Conservation (phyloP, 148 eudicot genomes). For the Camellia granthamiana region DNA sequence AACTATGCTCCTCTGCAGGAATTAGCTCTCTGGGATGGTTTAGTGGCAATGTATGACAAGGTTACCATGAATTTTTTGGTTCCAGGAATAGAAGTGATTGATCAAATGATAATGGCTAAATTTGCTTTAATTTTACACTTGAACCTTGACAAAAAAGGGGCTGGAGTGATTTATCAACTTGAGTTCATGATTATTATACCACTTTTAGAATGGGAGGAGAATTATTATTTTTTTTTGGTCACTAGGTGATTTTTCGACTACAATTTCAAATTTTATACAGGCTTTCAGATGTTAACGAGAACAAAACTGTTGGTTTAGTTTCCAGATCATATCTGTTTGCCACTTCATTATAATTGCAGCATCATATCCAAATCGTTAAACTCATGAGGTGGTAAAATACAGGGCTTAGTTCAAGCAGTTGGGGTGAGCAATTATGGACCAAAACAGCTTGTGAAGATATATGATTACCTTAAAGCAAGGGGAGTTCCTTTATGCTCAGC, state of each 20-base stretch:
- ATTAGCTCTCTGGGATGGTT: constrained; percentile 95
- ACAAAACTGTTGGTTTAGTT: neutral
- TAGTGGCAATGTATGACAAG: constrained; percentile 98
- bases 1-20: constrained; percentile 94
- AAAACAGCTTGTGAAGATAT: constrained; percentile 79
- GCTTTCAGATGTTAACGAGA: neutral
- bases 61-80: constrained; percentile 36
- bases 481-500: constrained; percentile 92
- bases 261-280: neutral
- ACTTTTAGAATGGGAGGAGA: neutral
- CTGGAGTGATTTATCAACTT: neutral
- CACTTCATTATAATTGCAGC: constrained; percentile 5
- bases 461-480: constrained; percentile 66
- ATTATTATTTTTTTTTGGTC: neutral
- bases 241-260: neutral
- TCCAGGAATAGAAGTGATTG: constrained; percentile 3
- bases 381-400: constrained; percentile 21
- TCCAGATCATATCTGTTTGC: neutral
- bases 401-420: constrained; percentile 94
- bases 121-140: neutral
- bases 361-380: neutral
- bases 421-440: constrained; percentile 99
- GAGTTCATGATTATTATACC: neutral
- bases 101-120: neutral
- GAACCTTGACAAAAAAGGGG: neutral